These are phyloP conservation scores for Batrachochytrium dendrobatidis DNA, from an alignment of 371 early-diverging fungal genomes.

Conservation along the genomic window DNA sequence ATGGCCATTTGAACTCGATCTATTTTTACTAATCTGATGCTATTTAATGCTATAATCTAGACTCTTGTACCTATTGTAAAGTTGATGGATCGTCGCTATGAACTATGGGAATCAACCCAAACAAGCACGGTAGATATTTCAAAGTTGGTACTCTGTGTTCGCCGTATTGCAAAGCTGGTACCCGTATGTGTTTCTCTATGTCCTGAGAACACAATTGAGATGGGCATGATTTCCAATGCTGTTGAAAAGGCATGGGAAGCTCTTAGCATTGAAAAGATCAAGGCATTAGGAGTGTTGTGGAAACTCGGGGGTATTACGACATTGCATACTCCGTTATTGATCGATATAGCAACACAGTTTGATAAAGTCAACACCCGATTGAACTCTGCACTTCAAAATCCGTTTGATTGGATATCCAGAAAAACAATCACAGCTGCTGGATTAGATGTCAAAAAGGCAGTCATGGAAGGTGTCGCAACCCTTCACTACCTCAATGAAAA, in stretches of 20 bases:
- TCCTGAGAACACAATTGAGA: slow-evolving; percentile 5
- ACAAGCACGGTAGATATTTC: slow-evolving; percentile 45
- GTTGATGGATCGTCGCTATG: slow-evolving; percentile 54
- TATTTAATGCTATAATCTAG: too few relatives aligned
- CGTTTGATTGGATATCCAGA: neutral
- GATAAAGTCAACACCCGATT: slow-evolving; percentile 12
- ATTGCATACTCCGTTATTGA: slow-evolving; percentile 13
- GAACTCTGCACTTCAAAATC: neutral
- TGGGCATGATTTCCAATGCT: slow-evolving; percentile 5
- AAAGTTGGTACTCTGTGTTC: slow-evolving; percentile 47
- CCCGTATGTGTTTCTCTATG: neutral
- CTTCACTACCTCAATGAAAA: slow-evolving; percentile 63
- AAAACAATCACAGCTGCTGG: slow-evolving; percentile 3
- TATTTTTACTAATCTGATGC: too few relatives aligned
- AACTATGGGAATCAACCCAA: slow-evolving; percentile 50
- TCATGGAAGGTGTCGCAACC: slow-evolving; percentile 68
- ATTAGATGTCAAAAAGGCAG: slow-evolving; percentile 38
- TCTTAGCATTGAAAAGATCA: slow-evolving; percentile 1
- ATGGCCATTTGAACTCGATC: too few relatives aligned
- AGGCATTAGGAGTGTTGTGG: slow-evolving; percentile 13
- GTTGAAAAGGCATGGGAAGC: neutral
- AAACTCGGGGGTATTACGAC: slow-evolving; percentile 14
- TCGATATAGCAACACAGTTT: slow-evolving; percentile 15
- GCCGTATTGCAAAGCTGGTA: slow-evolving; percentile 32
- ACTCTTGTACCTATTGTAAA: slow-evolving; percentile 25